Evolutionary conservation across 1,139 yeast species (phyloP), one percentile per base, ranked within the genome.

Genomic region (Suhomyces chickasaworum): DNA sequence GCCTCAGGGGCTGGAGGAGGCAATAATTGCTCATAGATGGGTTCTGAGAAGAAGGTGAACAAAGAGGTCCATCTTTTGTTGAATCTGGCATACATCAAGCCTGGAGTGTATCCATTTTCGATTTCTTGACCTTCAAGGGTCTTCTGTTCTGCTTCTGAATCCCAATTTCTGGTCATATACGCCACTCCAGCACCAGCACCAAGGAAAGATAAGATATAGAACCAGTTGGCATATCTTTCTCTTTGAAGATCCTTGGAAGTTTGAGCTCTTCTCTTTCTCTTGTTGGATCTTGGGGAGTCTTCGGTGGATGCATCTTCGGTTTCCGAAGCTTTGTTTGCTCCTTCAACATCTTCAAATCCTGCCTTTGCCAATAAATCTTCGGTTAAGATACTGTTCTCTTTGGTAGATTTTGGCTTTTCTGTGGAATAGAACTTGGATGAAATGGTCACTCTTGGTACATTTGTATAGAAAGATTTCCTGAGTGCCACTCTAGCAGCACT

Each of bases 1-100:
- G 95, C 95, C 60, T 89, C 95, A 7, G 90, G 89, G 22, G 95
- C 86, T 30, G 80, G 80, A 37, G 90, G 93, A 43, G 98, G 98
- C 58, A 93, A 79, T 61, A 93, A 80, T 62, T 90, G 89, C 51
- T 90, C 95, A 67, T 87, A 91, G 15, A 88, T 95, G 8, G 99
- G 99, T 57, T 93, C 98, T 51, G 89, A 85, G 74, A 91, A 91
- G 57, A 87, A 86, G 39, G 87, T 83, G 65, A 91, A 86, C 51
- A 89, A 77, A 37, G 90, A 86, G 43, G 82, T 74, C 52, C 86
- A 75, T 71, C 99, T 82, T 53, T 84, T 83, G 53, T 68, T 75
- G 55, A 88, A 76, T 63, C 99, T 80, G 32, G 71, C 73, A 68
- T 80, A 84, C 74, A 88, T 79, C 46, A 80, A 75, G n/a, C 63